Evolutionary conservation across 257 asterid genomes (phyloP).

Genomic region (Capsicum rhomboideum): DNA sequence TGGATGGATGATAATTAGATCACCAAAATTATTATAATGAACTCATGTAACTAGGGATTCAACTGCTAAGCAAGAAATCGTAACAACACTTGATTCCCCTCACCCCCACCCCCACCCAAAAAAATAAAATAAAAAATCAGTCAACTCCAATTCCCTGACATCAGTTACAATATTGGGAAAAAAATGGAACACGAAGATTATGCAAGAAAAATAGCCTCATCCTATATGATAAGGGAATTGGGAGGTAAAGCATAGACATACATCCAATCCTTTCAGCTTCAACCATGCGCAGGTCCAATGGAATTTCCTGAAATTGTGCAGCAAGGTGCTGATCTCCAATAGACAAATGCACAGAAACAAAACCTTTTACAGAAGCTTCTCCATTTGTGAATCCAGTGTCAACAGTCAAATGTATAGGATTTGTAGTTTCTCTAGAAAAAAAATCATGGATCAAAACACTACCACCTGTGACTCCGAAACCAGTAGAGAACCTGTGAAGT

Average conservation of each 20-base stretch:
- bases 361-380: constrained; percentile 51
- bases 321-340: constrained; percentile 94
- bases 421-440: constrained; percentile 46
- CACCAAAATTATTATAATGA: not conserved
- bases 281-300: constrained; percentile 75
- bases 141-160: not conserved
- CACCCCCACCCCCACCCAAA: not conserved
- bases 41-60: not conserved
- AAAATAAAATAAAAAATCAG: not conserved
- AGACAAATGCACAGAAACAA: constrained; percentile 42
- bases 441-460: constrained; percentile 63
- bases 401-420: constrained; percentile 64
- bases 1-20: not conserved
- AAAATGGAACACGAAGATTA: not conserved
- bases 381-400: constrained; percentile 57
- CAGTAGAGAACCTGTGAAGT: constrained; percentile 58
- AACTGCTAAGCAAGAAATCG: not conserved
- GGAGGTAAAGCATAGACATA: constrained; percentile 22
- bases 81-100: not conserved
- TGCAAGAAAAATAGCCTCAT: not conserved
- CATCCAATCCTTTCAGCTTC: constrained; percentile 96
- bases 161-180: not conserved
- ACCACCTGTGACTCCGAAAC: constrained; percentile 46
- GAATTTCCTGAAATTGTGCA: constrained; percentile 90
- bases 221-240: not conserved